These are phyloP conservation scores for Botrytis byssoidea DNA, from an alignment of 2,329 filamentous ascomycete genomes.

Conservation along the genomic window DNA sequence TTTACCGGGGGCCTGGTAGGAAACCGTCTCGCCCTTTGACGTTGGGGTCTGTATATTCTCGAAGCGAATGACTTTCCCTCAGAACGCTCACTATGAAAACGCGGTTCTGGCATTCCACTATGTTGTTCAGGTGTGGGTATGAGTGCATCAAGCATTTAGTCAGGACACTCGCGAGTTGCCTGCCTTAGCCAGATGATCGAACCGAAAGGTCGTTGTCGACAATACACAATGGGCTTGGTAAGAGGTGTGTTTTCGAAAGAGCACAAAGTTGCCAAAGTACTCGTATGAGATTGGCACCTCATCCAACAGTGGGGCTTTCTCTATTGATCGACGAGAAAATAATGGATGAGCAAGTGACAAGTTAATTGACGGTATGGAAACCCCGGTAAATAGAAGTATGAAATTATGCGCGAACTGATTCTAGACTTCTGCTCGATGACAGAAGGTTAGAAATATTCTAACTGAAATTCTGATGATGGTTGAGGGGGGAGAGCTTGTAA, in stretches of 20 bases:
- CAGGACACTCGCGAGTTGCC: constrained; percentile 16
- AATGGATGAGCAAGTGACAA: not conserved
- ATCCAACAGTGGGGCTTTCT: constrained; percentile 4
- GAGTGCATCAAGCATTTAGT: constrained; percentile 15
- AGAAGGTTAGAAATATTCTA: not conserved
- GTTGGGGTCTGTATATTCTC: constrained; percentile 32
- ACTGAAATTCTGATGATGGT: not conserved
- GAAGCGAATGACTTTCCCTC: constrained; percentile 28
- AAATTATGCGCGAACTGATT: constrained; percentile 12
- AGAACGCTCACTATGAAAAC: constrained; percentile 21
- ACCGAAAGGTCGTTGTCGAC: not conserved
- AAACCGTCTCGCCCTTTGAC: constrained; percentile 30
- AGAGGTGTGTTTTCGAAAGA: not conserved
- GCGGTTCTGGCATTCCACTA: constrained; percentile 32
- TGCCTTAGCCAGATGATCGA: not conserved
- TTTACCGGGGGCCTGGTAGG: constrained; percentile 23
- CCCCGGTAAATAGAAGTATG: not conserved
- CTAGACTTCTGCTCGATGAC: constrained; percentile 17
- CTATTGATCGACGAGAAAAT: not conserved
- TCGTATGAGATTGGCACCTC: constrained; percentile 2
- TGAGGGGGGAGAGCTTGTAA: not conserved
- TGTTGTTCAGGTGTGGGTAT: constrained; percentile 6
- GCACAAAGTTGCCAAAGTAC: constrained; percentile 3
- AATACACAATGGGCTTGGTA: not conserved
- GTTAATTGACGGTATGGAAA: constrained; percentile 3